Evolutionary conservation across 441 rosid genomes (phyloP).

Genomic region (Aquilaria agallochum): DNA sequence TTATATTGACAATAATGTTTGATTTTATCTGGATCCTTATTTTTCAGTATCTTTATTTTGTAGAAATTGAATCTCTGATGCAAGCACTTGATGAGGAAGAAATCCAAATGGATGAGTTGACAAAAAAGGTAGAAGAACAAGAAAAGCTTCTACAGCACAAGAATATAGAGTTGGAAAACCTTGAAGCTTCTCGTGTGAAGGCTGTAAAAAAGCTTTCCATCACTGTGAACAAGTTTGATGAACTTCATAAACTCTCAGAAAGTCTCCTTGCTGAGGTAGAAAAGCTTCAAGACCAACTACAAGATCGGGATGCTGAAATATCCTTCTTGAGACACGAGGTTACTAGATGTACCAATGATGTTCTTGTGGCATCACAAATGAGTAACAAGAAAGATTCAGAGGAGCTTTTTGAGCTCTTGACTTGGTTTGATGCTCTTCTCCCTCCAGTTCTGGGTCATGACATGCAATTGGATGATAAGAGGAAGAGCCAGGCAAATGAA

Average conservation of each 20-base stretch:
- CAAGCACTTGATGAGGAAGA: conserved; percentile 99
- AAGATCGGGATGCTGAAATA: conserved; percentile 89
- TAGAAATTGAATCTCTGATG: conserved; percentile 96
- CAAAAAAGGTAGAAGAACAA: conserved; percentile 56
- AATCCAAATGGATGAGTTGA: conserved; percentile 88
- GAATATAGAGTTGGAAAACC: conserved; percentile 63
- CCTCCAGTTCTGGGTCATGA: conserved; percentile 43
- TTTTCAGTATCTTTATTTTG: conserved; percentile 17
- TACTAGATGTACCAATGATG: conserved; percentile 93
- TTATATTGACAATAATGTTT: conserved; percentile 1
- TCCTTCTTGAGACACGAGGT: conserved; percentile 99
- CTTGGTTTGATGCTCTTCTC: conserved; percentile 59
- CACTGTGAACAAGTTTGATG: conserved; percentile 90
- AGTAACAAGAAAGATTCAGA: conserved; percentile 52
- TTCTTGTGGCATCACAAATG: conserved; percentile 71
- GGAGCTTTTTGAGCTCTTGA: conserved; percentile 53
- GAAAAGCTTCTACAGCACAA: conserved; percentile 66
- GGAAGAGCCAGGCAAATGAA: conserved; percentile 29
- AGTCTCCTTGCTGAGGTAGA: conserved; percentile 85
- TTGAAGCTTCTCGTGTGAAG: conserved; percentile 86
- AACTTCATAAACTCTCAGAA: conserved; percentile 93
- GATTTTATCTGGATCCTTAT: conserved; percentile 6
- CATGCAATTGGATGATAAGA: conserved; percentile 38
- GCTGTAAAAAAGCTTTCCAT: conserved; percentile 80
- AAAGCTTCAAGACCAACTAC: conserved; percentile 85